Evolutionary conservation across 257 asterid species (phyloP).

Genomic region (Solanum pinnatisectum): DNA sequence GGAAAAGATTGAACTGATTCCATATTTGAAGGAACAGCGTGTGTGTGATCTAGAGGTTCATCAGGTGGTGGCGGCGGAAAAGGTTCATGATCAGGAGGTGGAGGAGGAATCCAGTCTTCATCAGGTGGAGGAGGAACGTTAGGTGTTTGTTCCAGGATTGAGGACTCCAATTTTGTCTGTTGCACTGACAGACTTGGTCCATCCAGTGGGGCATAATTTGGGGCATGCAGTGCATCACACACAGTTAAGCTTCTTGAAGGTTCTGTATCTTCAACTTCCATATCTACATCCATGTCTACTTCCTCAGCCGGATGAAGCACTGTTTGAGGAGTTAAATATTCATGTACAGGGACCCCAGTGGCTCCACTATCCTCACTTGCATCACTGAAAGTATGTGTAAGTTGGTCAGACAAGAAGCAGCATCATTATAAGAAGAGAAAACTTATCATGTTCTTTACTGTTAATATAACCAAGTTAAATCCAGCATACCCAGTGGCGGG

Average conservation of each 20-base stretch:
- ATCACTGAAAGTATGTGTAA: constrained; percentile 6
- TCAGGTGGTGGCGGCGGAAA: constrained; percentile 95
- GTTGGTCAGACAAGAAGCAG: background rate
- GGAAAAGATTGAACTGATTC: constrained; percentile 43
- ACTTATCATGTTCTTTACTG: background rate
- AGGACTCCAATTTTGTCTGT: constrained; percentile 12
- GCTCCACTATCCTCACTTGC: constrained; percentile 21
- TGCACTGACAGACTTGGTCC: constrained; percentile 9
- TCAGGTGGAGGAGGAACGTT: constrained; percentile 35
- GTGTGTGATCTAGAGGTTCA: constrained; percentile 56
- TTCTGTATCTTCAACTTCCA: constrained; percentile 86
- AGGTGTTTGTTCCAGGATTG: constrained; percentile 11
- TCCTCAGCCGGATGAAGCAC: constrained; percentile 45
- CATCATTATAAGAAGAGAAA: constrained; percentile 14
- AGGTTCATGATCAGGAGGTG: constrained; percentile 81
- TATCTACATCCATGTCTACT: constrained; percentile 92
- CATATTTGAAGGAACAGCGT: constrained; percentile 34
- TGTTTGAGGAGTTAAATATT: constrained; percentile 21
- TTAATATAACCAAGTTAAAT: background rate
- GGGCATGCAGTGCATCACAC: constrained; percentile 24
- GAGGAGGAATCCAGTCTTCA: constrained; percentile 81
- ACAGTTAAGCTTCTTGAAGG: constrained; percentile 23
- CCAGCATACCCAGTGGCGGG: constrained; percentile 14
- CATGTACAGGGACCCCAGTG: constrained; percentile 15
- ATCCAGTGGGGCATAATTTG: constrained; percentile 23